These are phyloP conservation scores for Argentina anserina DNA, from an alignment of 306 rosid species.

Conservation along the genomic window DNA sequence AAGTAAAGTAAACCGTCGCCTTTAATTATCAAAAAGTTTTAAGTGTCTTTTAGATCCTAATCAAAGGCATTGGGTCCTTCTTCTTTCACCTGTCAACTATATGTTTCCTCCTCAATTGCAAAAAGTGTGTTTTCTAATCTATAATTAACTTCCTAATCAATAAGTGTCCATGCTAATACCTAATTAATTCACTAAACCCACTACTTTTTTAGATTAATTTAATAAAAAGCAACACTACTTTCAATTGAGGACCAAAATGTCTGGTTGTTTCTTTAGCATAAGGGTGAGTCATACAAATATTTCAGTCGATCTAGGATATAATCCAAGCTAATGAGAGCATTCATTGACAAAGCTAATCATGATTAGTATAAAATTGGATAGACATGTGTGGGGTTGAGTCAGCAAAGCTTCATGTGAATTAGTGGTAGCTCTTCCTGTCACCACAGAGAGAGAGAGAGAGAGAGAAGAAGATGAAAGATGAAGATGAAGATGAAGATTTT, in stretches of 20 bases:
- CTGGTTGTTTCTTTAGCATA: background rate
- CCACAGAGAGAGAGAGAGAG: background rate
- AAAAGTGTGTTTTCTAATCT: conserved; percentile 4
- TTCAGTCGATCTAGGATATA: background rate
- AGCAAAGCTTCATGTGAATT: conserved; percentile 1
- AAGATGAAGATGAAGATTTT: background rate
- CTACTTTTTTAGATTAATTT: conserved; percentile 9
- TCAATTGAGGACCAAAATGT: background rate
- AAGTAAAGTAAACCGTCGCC: background rate
- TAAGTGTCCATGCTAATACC: background rate
- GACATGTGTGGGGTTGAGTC: conserved; percentile 6
- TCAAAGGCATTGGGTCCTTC: background rate
- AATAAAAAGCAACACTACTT: background rate
- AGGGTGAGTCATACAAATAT: background rate
- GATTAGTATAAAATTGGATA: background rate
- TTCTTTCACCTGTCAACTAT: background rate
- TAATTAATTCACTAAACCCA: background rate
- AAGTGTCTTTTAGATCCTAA: background rate
- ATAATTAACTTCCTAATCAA: background rate
- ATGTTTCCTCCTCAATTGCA: background rate
- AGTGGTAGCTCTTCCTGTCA: background rate
- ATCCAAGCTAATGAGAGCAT: background rate
- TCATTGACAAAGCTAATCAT: background rate
- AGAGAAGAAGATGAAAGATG: background rate
- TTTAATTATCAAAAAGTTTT: background rate